phyloP scores from a whole-genome alignment of 1,139 yeast genomes.

The Pichia sp. region DNA sequence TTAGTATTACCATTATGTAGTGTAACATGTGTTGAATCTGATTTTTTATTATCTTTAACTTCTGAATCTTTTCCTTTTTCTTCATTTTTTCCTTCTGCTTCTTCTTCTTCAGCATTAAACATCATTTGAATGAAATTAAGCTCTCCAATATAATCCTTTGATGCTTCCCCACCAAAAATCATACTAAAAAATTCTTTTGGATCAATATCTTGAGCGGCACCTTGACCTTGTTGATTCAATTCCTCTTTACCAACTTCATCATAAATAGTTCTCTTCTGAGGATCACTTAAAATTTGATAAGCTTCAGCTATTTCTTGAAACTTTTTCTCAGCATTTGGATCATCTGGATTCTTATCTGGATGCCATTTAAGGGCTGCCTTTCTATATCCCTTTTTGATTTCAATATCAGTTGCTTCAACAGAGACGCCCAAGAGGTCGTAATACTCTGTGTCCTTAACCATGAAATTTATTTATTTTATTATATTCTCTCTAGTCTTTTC shows the following conservation, averaged over 20 bases:
- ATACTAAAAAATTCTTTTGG: constrained; percentile 81
- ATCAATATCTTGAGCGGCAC: constrained; percentile 62
- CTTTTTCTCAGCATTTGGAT: constrained; percentile 63
- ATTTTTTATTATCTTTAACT: background rate
- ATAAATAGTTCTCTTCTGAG: constrained; percentile 63
- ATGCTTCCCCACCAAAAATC: constrained; percentile 92
- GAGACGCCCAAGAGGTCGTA: constrained; percentile 70
- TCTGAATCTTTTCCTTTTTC: background rate
- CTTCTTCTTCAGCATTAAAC: constrained; percentile 35
- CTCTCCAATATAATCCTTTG: constrained; percentile 76
- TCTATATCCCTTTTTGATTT: constrained; percentile 89
- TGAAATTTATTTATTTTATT: constrained; percentile 23
- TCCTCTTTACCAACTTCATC: constrained; percentile 83
- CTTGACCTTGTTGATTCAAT: constrained; percentile 33
- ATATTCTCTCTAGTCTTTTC: too few species aligned
- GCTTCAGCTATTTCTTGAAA: constrained; percentile 63
- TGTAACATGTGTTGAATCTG: constrained; percentile 8
- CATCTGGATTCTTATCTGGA: constrained; percentile 93
- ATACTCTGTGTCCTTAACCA: constrained; percentile 93
- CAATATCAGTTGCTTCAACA: constrained; percentile 69
- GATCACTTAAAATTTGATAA: constrained; percentile 76
- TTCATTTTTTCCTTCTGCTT: constrained; percentile 14
- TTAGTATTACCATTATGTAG: constrained; percentile 12
- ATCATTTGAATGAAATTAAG: constrained; percentile 56
- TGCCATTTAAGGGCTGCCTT: constrained; percentile 83